Percentiles rank a stretch among this genome's conserved stretches.
Conservation (phyloP, 2,329 filamentous ascomycete genomes). For the Ophiocordyceps camponoti-saundersi region DNA sequence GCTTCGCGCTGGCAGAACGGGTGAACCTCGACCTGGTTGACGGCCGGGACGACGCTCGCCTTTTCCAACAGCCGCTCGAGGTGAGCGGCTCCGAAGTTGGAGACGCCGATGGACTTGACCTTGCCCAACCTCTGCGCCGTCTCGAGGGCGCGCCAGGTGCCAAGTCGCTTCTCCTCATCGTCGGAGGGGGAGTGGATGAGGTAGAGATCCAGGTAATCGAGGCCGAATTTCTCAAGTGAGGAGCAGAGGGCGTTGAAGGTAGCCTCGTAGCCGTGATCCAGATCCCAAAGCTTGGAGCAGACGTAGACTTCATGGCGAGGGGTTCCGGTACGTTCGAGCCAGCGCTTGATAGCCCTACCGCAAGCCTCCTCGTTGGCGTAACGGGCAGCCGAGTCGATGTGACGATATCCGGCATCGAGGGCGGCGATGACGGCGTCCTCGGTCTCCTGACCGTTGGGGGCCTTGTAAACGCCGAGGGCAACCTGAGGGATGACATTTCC, state of each 20-base stretch:
- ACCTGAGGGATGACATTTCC: conserved; percentile 47
- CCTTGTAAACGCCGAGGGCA: conserved; percentile 30
- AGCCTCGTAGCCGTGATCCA: conserved; percentile 23
- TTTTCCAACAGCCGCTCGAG: conserved; percentile 34
- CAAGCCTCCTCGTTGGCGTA: conserved; percentile 54
- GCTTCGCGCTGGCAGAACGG: conserved; percentile 51
- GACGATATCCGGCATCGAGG: conserved; percentile 37
- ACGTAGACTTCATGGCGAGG: conserved; percentile 53
- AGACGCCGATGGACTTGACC: conserved; percentile 55
- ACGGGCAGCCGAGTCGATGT: conserved; percentile 36
- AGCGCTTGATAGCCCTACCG: conserved; percentile 54
- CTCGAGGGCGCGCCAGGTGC: conserved; percentile 58
- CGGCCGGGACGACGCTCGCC: conserved; percentile 41
- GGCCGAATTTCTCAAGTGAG: conserved; percentile 44
- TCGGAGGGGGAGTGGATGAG: conserved; percentile 49
- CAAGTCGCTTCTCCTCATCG: conserved; percentile 46
- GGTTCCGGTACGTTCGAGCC: conserved; percentile 42
- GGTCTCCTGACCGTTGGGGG: conserved; percentile 35
- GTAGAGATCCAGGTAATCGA: conserved; percentile 61
- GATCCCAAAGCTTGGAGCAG: conserved; percentile 49
- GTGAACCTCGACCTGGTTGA: conserved; percentile 71
- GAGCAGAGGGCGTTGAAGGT: conserved; percentile 46
- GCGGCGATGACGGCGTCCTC: conserved; percentile 41
- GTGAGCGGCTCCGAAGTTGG: conserved; percentile 62
- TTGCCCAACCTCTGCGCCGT: conserved; percentile 48